These are phyloP conservation scores for Lasiosphaeria miniovina DNA, from an alignment of 495 filamentous ascomycete species.

Conservation along the genomic window DNA sequence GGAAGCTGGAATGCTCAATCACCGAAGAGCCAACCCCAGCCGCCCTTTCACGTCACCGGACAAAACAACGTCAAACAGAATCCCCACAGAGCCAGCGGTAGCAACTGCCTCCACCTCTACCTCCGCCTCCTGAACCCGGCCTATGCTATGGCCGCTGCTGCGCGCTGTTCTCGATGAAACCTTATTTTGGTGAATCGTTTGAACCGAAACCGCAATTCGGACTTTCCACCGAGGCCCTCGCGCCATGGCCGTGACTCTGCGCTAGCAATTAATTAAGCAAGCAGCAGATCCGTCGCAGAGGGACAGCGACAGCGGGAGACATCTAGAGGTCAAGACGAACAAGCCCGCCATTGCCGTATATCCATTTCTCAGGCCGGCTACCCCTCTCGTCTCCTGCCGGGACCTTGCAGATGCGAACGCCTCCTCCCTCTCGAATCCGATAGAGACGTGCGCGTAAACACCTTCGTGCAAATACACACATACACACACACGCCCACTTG, in stretches of 20 bases:
- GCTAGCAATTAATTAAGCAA: no score
- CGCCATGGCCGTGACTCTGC: no score
- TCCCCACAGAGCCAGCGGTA: neutral
- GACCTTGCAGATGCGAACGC: no score
- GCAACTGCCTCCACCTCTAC: neutral
- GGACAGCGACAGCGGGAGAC: no score
- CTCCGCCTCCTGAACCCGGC: neutral
- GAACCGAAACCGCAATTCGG: no score
- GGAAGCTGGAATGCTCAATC: constrained; percentile 1
- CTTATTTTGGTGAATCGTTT: neutral
- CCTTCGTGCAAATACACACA: neutral
- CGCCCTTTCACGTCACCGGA: neutral
- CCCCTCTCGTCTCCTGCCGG: no score
- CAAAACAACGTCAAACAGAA: neutral
- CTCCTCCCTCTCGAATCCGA: neutral
- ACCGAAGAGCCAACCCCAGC: neutral
- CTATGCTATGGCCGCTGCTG: neutral
- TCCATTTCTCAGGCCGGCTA: no score
- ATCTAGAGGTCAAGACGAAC: no score
- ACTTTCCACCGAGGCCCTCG: no score
- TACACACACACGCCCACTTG: neutral
- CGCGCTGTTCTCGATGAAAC: neutral
- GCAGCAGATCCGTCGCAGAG: no score
- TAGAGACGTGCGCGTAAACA: neutral
- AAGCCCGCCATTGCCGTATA: no score